Evolutionary conservation across 23 red algal genomes (phyloP).

Genomic region (Pyropia yezoensis): DNA sequence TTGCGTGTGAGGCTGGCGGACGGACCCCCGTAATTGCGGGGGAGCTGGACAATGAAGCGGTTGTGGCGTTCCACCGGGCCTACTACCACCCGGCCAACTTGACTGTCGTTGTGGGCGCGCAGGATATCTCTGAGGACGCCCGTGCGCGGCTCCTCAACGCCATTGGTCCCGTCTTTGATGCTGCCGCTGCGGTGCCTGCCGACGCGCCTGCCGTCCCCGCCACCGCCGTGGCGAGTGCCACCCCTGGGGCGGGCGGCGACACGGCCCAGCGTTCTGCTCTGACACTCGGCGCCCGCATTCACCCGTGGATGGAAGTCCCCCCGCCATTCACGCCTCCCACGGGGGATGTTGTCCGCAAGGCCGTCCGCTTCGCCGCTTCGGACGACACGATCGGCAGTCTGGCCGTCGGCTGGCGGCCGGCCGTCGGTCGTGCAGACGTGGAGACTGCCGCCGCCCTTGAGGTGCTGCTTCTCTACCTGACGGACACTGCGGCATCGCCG

Average conservation of each 20-base stretch:
- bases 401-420: conserved; percentile 40
- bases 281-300: no score
- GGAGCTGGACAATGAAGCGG: conserved; percentile 57
- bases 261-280: no score
- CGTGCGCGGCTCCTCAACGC: conserved; percentile 10
- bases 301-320: neutral
- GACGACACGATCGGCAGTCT: conserved; percentile 32
- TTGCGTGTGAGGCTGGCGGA: conserved; percentile 61
- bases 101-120: conserved; percentile 63
- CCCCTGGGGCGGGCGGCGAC: no score
- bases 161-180: conserved; percentile 27
- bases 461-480: conserved; percentile 44
- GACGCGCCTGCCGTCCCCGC: no score
- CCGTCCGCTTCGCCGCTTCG: conserved; percentile 31
- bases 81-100: conserved; percentile 83
- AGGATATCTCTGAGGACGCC: conserved; percentile 8
- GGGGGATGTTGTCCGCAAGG: neutral
- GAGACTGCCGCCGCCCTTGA: conserved; percentile 21
- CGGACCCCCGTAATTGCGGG: conserved; percentile 39
- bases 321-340: neutral
- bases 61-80: conserved; percentile 56
- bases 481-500: conserved; percentile 36
- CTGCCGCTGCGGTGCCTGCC: neutral
- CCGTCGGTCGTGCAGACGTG: neutral
- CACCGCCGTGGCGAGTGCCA: no score